A percentile compares a stretch with the other conserved stretches of the same genome.
phyloP scores from a whole-genome alignment of 345 rosid species.

The Toxicodendron radicans region DNA sequence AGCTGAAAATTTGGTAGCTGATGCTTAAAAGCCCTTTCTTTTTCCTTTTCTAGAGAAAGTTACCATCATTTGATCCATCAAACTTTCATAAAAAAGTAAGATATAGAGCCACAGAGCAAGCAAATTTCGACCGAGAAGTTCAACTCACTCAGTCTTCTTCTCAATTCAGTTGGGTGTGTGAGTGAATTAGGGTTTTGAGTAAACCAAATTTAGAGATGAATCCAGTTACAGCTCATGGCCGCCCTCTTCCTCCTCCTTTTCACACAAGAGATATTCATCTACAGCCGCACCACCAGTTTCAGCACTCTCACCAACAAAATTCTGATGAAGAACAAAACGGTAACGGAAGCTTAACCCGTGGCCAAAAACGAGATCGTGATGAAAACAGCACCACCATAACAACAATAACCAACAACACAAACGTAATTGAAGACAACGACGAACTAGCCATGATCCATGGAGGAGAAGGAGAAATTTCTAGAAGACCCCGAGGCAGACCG shows the following conservation, averaged over 20 bases:
- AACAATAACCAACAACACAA: slow-evolving; percentile 20
- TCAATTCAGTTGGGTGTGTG: slow-evolving; percentile 13
- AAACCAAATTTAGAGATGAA: slow-evolving; percentile 43
- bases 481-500: slow-evolving; percentile 85
- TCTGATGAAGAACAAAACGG: slow-evolving; percentile 40
- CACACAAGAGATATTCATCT: slow-evolving; percentile 79
- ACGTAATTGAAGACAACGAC: slow-evolving; percentile 36
- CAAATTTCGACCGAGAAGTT: neutral
- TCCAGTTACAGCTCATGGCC: slow-evolving; percentile 67
- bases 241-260: slow-evolving; percentile 87
- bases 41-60: slow-evolving; percentile 17
- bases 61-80: slow-evolving; percentile 19
- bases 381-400: slow-evolving; percentile 36
- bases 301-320: slow-evolving; percentile 50
- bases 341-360: slow-evolving; percentile 37
- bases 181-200: slow-evolving; percentile 29
- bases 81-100: slow-evolving; percentile 6
- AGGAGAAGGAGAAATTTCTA: slow-evolving; percentile 53
- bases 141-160: neutral
- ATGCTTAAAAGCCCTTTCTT: slow-evolving; percentile 15
- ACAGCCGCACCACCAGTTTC: slow-evolving; percentile 62
- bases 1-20: slow-evolving; percentile 29
- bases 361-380: slow-evolving; percentile 71
- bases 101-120: neutral
- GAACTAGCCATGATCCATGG: slow-evolving; percentile 31